Percentiles rank a stretch among this genome's conserved stretches.
Evolutionary conservation across 148 eudicot genomes (phyloP).

Genomic region (Chenopodium suecicum): DNA sequence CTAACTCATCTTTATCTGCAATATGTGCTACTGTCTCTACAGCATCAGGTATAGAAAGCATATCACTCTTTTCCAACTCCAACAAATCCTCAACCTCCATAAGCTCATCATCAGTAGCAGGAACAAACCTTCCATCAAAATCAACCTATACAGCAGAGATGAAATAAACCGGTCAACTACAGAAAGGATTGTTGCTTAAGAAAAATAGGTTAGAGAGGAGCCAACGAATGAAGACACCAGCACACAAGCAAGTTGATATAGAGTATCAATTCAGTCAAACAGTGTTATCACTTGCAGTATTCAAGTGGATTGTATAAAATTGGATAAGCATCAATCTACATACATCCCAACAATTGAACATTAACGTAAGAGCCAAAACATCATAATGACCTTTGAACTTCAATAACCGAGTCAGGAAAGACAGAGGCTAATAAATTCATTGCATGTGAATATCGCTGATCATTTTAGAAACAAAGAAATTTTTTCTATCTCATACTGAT

Average conservation of each 20-base stretch:
- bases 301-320: too few species aligned
- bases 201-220: neutral
- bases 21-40: slow-evolving; percentile 34
- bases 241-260: neutral
- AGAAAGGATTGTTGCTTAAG: neutral
- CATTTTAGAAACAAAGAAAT: neutral
- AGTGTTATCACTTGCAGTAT: neutral
- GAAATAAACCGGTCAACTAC: neutral
- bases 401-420: neutral
- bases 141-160: slow-evolving; percentile 52
- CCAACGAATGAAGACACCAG: neutral
- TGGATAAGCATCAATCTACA: neutral
- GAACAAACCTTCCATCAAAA: slow-evolving; percentile 70
- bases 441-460: neutral
- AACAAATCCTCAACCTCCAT: slow-evolving; percentile 78
- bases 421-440: neutral
- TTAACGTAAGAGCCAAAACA: neutral
- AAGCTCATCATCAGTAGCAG: slow-evolving; percentile 85
- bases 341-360: neutral
- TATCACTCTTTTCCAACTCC: slow-evolving; percentile 48
- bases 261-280: neutral
- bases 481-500: neutral
- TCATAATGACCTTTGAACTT: neutral
- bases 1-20: slow-evolving; percentile 24
- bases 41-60: slow-evolving; percentile 33